Evolutionary conservation across 345 rosid genomes (phyloP).

Genomic region (Pistacia integerrima): DNA sequence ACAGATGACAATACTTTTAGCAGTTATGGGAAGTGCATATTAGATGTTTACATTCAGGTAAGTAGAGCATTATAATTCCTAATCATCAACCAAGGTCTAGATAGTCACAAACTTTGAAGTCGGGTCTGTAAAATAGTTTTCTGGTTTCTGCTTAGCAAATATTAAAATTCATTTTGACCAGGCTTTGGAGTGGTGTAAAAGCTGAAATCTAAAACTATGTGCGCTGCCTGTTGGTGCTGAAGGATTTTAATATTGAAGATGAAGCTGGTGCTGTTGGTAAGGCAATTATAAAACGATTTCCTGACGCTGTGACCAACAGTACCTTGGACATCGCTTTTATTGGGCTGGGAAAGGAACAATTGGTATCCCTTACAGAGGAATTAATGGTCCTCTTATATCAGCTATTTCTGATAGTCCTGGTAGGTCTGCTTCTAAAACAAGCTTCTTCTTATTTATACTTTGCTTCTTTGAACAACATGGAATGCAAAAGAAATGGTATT

Average conservation of each 20-base stretch:
- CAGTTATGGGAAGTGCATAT: slow-evolving; percentile 63
- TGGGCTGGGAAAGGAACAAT: slow-evolving; percentile 76
- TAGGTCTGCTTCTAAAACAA: slow-evolving; percentile 15
- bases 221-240: slow-evolving; percentile 21
- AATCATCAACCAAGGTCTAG: not conserved
- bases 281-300: slow-evolving; percentile 25
- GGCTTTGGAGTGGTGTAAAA: not conserved
- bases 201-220: not conserved
- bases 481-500: too few species aligned
- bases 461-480: too few species aligned
- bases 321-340: slow-evolving; percentile 56
- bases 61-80: not conserved
- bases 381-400: slow-evolving; percentile 67
- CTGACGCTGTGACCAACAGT: slow-evolving; percentile 22
- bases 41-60: slow-evolving; percentile 76
- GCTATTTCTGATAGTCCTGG: slow-evolving; percentile 51
- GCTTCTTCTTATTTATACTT: not conserved
- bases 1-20: slow-evolving; percentile 26
- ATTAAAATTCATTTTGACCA: not conserved
- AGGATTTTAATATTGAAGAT: slow-evolving; percentile 57
- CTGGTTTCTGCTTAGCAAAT: too few species aligned
- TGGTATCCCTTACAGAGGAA: slow-evolving; percentile 39
- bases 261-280: slow-evolving; percentile 55
- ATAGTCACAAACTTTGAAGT: too few species aligned
- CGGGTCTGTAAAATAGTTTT: too few species aligned